Evolutionary conservation across 208 protist species (phyloP), one percentile per base, ranked within the genome.

Genomic region (Wallacemonas sp.): DNA sequence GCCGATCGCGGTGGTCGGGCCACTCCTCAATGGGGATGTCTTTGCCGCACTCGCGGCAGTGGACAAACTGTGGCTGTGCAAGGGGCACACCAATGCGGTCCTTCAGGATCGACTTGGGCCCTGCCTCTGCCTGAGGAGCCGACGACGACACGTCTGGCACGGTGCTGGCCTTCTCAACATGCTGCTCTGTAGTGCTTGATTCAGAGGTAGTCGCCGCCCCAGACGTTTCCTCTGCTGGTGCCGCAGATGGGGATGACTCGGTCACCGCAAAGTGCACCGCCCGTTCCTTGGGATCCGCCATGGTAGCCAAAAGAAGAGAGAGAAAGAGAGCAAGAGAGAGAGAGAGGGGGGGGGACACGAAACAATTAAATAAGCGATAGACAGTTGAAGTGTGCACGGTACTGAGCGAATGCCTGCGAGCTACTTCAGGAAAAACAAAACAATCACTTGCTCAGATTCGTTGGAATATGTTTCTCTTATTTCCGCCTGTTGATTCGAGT

Each of bases 1-100:
- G 68, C 21, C 85, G 70, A 54, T 91, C 86, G 27, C 87, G 79
- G 63, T 95, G 86, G 43, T 93, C 81, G 4, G 78, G 82, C 84
- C 89, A 93, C 19, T 95, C 81, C 55, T 69, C 61, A 21, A 90
- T 55, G 2, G 89, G 80, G 36, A 93, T 79, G 34, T 88, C 64
- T 69, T 88, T 62, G 21, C 75, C 71, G 61, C 89, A 93, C 19
- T 76, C 76, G 4, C 68, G 52, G 68, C 89, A 95, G 68, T 72
- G 70, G 6, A 88, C 67, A 56, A 78, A 83, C 48, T 78, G 65
- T 12, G 60, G 62, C 12, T 46, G 62, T 16, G 65, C 60, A 30
- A 46, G 48, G 11, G 67, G 34, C 11, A 68, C 72, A 2, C 74
- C 75, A 44, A 90, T 90, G 29, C 78, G 78, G 57, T 90, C 74